Conservation (phyloP, 805 yeast genomes). For the Wickerhamomyces tratensis region DNA sequence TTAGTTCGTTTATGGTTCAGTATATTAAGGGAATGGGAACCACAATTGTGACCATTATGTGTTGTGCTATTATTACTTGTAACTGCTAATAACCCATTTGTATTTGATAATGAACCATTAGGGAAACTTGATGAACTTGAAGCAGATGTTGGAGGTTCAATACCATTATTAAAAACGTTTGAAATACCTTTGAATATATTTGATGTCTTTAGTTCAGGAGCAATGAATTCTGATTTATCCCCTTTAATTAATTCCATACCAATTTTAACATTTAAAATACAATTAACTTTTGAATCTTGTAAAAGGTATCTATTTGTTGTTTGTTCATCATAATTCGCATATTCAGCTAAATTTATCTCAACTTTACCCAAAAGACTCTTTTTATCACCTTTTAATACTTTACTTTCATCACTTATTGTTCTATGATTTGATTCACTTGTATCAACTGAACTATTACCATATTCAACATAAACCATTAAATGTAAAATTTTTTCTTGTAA, state of each 20-base stretch:
- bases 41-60: too few species aligned
- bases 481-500: conserved; percentile 26
- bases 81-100: too few species aligned
- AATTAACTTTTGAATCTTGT: conserved; percentile 73
- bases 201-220: conserved; percentile 24
- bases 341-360: conserved; percentile 64
- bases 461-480: conserved; percentile 36
- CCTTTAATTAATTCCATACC: conserved; percentile 36
- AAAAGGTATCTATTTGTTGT: conserved; percentile 58
- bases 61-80: too few species aligned
- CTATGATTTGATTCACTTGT: not conserved
- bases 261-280: conserved; percentile 60
- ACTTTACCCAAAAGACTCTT: conserved; percentile 54
- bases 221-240: conserved; percentile 29
- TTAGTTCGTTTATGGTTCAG: not conserved
- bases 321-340: conserved; percentile 38
- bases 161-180: conserved; percentile 22
- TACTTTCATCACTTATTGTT: conserved; percentile 1
- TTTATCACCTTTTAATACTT: conserved; percentile 15
- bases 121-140: not conserved
- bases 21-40: too few species aligned
- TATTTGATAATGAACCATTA: too few species aligned
- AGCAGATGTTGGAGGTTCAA: conserved; percentile 5
- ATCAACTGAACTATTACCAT: conserved; percentile 8
- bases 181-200: conserved; percentile 39